phyloP scores from a whole-genome alignment of 2,329 filamentous ascomycete species.

The Sporothrix protearum region DNA sequence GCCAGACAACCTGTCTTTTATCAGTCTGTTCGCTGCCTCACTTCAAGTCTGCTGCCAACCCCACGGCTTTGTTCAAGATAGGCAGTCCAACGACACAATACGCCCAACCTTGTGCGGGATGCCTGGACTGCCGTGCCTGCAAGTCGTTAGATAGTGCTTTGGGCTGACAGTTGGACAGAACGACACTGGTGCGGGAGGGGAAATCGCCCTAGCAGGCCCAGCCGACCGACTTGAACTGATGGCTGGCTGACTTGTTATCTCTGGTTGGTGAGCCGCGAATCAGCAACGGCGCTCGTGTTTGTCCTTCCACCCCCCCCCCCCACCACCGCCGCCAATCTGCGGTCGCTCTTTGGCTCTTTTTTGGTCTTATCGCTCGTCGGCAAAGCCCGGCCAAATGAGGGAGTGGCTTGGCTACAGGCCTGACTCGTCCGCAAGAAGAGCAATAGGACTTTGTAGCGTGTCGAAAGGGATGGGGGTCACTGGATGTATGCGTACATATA shows the following conservation, averaged over 20 bases:
- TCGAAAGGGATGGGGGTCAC: conserved; percentile 2
- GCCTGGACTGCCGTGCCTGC: background rate
- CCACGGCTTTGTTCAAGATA: conserved; percentile 11
- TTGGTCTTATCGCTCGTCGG: conserved; percentile 16
- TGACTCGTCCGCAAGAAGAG: background rate
- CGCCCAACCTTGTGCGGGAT: background rate
- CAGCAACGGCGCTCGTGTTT: conserved; percentile 13
- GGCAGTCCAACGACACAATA: background rate
- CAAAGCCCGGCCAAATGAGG: conserved; percentile 13
- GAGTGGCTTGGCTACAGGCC: background rate
- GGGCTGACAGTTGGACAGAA: background rate
- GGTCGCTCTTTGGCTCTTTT: background rate
- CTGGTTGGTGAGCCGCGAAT: background rate
- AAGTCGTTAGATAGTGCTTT: background rate
- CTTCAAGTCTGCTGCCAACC: background rate
- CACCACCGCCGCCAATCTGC: too few relatives aligned
- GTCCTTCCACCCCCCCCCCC: background rate
- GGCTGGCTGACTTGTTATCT: conserved; percentile 5
- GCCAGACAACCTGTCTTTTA: conserved; percentile 5
- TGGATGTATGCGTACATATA: too few relatives aligned
- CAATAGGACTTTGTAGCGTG: background rate
- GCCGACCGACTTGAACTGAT: background rate
- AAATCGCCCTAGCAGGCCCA: background rate
- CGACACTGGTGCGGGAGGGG: background rate
- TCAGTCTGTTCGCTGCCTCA: background rate